A percentile compares a stretch with the other conserved stretches of the same genome.
phyloP scores from a whole-genome alignment of 23 red algal species.

The Chondrus crispus region DNA sequence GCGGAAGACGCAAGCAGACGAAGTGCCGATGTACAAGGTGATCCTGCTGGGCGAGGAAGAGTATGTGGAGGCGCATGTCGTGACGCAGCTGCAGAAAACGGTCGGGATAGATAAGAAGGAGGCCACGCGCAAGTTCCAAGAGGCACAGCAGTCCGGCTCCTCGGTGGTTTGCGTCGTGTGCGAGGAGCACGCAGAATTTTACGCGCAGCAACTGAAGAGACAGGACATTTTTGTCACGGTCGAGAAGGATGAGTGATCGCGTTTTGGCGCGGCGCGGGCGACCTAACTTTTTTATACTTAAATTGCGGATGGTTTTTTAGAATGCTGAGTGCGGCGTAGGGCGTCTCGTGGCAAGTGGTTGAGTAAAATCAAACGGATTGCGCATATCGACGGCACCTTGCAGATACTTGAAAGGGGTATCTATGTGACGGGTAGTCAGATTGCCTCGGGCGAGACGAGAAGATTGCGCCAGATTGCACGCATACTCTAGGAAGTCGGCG shows the following conservation, averaged over 20 bases:
- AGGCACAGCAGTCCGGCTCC: constrained; percentile 76
- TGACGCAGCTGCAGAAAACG: constrained; percentile 86
- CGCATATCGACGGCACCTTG: too few relatives aligned
- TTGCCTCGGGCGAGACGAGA: too few relatives aligned
- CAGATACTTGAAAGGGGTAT: too few relatives aligned
- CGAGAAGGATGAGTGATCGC: constrained; percentile 75
- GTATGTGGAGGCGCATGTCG: constrained; percentile 92
- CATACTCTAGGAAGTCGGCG: too few relatives aligned
- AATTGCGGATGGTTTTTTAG: too few relatives aligned
- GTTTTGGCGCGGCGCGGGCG: too few relatives aligned
- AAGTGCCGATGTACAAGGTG: constrained; percentile 94
- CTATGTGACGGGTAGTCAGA: too few relatives aligned
- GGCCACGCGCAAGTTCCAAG: constrained; percentile 76
- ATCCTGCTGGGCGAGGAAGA: constrained; percentile 97
- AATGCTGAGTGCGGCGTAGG: too few relatives aligned
- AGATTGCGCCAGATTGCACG: too few relatives aligned
- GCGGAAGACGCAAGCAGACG: constrained; percentile 84
- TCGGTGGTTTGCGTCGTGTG: constrained; percentile 82
- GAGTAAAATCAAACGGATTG: too few relatives aligned
- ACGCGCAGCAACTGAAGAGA: constrained; percentile 85
- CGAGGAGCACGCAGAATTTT: constrained; percentile 99
- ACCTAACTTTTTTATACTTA: too few relatives aligned
- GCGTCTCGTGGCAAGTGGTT: too few relatives aligned
- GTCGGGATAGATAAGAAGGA: constrained; percentile 87
- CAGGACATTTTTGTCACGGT: constrained; percentile 88